Evolutionary conservation across 345 rosid species (phyloP).

Genomic region (Dovyalis caffra): DNA sequence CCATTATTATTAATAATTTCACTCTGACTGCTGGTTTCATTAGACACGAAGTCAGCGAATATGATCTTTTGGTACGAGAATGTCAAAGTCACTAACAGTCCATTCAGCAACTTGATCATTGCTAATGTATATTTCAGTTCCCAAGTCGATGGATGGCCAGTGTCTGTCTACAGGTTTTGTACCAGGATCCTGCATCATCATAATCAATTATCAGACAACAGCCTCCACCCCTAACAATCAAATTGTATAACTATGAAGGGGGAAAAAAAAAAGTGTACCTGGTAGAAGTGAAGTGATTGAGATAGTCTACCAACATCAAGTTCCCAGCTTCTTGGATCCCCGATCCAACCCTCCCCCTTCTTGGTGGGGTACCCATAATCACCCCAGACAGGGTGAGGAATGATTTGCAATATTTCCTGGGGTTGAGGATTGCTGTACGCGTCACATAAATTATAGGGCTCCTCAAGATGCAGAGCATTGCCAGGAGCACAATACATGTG

Average conservation of each 20-base stretch:
- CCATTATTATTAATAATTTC: no score
- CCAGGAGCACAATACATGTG: conserved; percentile 21
- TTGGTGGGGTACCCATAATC: conserved; percentile 12
- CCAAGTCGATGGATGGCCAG: conserved; percentile 18
- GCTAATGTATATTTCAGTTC: conserved; percentile 14
- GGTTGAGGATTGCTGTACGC: conserved; percentile 23
- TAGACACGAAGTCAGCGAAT: no score
- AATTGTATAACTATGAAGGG: no score
- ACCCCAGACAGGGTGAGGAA: conserved; percentile 23
- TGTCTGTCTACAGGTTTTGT: conserved; percentile 11
- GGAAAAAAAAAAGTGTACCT: neutral
- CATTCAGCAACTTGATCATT: conserved; percentile 13
- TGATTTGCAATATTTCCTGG: conserved; percentile 22
- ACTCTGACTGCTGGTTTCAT: no score
- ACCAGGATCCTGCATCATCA: conserved; percentile 15
- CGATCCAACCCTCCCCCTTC: conserved; percentile 22
- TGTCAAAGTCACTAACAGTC: conserved; percentile 20
- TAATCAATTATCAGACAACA: no score
- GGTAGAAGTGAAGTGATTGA: conserved; percentile 22
- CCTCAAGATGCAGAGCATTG: conserved; percentile 10
- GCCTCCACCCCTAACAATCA: no score
- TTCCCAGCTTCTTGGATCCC: conserved; percentile 23
- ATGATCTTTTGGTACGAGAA: neutral
- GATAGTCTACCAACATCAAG: conserved; percentile 26
- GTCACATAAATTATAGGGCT: conserved; percentile 13